Evolutionary conservation across 2,329 filamentous ascomycete genomes (phyloP).

Genomic region (Ophiostoma pallidulum): DNA sequence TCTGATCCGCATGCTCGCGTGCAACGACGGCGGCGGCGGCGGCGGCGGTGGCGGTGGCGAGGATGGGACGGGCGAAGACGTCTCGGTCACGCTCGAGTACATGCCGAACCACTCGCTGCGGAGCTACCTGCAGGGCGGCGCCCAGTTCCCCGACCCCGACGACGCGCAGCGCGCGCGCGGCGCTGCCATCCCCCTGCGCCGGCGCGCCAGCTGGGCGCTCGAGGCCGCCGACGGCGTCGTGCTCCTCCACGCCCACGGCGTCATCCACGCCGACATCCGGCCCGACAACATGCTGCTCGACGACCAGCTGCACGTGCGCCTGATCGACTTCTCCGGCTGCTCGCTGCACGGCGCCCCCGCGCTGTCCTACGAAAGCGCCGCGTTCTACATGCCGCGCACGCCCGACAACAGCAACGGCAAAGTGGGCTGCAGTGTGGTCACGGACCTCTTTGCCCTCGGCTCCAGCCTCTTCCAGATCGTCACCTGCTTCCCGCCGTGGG

Average conservation of each 20-base stretch:
- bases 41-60: too few relatives aligned
- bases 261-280: conserved; percentile 11
- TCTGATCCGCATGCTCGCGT: conserved; percentile 4
- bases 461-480: conserved; percentile 10
- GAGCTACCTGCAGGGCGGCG: neutral
- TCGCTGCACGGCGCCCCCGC: neutral
- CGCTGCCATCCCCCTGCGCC: conserved; percentile 2
- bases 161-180: neutral
- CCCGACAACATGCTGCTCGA: conserved; percentile 12
- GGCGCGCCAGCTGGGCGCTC: conserved; percentile 7
- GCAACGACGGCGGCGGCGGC: neutral
- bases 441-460: conserved; percentile 12
- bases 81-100: conserved; percentile 10
- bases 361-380: conserved; percentile 1
- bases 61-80: too few relatives aligned
- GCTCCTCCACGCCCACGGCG: conserved; percentile 4
- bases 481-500: neutral
- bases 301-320: neutral
- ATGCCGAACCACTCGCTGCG: conserved; percentile 5
- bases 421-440: conserved; percentile 2
- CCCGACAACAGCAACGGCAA: neutral
- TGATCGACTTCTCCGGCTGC: conserved; percentile 9
- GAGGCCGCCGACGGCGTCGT: conserved; percentile 9
- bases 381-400: conserved; percentile 7
- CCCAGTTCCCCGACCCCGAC: neutral